Base-by-base conservation (phyloP, 768 basidiomycete genomes). In the Pleurotus djamor region DNA sequence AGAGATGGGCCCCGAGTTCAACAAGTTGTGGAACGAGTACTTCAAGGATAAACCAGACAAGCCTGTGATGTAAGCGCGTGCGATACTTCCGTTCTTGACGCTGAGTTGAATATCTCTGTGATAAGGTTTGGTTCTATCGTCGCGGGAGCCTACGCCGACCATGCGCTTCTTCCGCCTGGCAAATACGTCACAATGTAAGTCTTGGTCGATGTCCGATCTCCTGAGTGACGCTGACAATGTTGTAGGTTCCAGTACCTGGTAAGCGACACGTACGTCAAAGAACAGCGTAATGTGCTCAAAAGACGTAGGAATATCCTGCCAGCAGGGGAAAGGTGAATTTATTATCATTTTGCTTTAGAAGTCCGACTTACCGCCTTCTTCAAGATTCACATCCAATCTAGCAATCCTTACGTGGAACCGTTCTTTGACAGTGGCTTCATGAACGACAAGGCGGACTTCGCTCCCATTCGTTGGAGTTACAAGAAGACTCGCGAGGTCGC, bases 1-100 rank as follows among this genome's bases (percentile, higher is more conserved):
- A 68, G 85, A 88, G 70, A 88, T 88, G 86, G 87, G 87, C n/a
- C 87, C 86, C 13, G 87, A 89, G 65, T 89, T 88, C 73, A 86
- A 86, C 65, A 75, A 77, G 62, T 80, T 88, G 50, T 88, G 83
- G 84, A 72, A 89, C 67, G 78, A 41, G 33, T 89, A 90, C 74
- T 89, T 90, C 82, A 87, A 85, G 77, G 84, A 89, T 76, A 89
- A 88, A 76, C 87, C 87, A 57, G 87, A 88, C 77, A 89, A 89
- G 76, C 88, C 87, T 3, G 85, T 88, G 60, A 88, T 88, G 86
- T 83, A 69, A 57, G 76, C 68, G 0, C 28, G 21, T 13, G 35
- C 21, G 21, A 28, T 17, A 7, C 17, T 50, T 34, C 33, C 36
- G 28, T 28, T 32, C 16, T 10, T 2, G 16, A 10, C 5, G 13